Percentiles rank a stretch among this genome's conserved stretches.
Evolutionary conservation across 768 basidiomycete genomes (phyloP).

Genomic region (Dentipellis sp.): DNA sequence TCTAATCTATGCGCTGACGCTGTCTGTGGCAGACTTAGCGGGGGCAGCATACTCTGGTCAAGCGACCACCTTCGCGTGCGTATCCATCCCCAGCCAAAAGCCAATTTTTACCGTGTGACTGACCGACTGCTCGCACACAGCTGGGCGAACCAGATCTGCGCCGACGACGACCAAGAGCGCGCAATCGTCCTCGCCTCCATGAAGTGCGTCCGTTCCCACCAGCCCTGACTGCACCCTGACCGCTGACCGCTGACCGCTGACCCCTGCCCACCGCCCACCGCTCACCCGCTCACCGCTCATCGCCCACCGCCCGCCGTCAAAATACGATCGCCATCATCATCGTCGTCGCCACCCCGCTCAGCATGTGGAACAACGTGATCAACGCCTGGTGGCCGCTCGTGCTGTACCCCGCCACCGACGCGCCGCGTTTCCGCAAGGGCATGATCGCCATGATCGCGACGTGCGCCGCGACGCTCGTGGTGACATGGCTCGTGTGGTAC

Average conservation of each 20-base stretch:
- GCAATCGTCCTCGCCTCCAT: slow-evolving; percentile 65
- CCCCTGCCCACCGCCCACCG: too few species aligned
- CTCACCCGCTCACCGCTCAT: neutral
- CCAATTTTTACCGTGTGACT: neutral
- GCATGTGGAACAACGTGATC: slow-evolving; percentile 62
- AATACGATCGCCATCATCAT: neutral
- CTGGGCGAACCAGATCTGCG: slow-evolving; percentile 71
- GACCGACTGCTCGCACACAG: neutral
- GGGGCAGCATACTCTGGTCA: slow-evolving; percentile 70
- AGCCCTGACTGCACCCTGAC: neutral
- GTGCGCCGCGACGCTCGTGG: slow-evolving; percentile 42
- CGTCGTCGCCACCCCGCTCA: slow-evolving; percentile 20
- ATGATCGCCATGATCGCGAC: slow-evolving; percentile 62
- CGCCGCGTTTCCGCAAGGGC: slow-evolving; percentile 56
- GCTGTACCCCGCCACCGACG: slow-evolving; percentile 67
- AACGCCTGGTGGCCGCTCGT: slow-evolving; percentile 67
- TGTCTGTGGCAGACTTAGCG: slow-evolving; percentile 32
- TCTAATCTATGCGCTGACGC: neutral
- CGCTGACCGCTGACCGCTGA: neutral
- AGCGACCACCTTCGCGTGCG: slow-evolving; percentile 62
- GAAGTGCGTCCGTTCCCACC: slow-evolving; percentile 38
- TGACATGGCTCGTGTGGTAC: slow-evolving; percentile 49
- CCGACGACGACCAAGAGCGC: slow-evolving; percentile 62
- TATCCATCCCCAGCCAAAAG: neutral
- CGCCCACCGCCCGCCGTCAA: neutral